Evolutionary conservation across 139 green algal species (phyloP), one percentile per base, ranked within the genome.

Genomic region (Edaphochlamys debaryana): DNA sequence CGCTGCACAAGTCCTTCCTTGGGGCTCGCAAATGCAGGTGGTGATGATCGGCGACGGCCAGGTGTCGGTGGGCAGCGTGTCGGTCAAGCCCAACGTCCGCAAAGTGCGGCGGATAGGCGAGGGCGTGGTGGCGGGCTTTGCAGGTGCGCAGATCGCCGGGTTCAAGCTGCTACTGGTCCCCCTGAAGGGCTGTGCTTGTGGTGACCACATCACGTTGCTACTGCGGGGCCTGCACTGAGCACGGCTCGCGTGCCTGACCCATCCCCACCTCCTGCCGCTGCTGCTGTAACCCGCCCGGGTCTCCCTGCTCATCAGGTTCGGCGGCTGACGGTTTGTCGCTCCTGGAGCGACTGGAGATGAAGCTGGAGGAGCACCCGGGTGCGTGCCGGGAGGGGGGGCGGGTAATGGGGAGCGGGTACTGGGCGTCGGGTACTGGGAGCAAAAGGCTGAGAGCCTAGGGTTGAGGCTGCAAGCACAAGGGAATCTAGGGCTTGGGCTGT

Each of bases 251-350:
- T n/a, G n/a, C n/a, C n/a, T n/a, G n/a, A n/a, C n/a, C n/a, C n/a
- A n/a, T n/a, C n/a, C n/a, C n/a, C n/a, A n/a, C n/a, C n/a, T n/a
- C n/a, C n/a, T n/a, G n/a, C n/a, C n/a, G n/a, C n/a, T n/a, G n/a
- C n/a, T n/a, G n/a, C n/a, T n/a, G n/a, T n/a, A n/a, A n/a, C n/a
- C n/a, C n/a, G n/a, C n/a, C n/a, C n/a, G n/a, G n/a, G n/a, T n/a
- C n/a, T n/a, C n/a, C n/a, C n/a, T n/a, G n/a, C n/a, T n/a, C n/a
- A n/a, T n/a, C 70, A 94, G 95, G 95, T 4, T 92, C 94, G 2
- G 98, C 96, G 0, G 96, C 96, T 0, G 96, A 98, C 80, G 96
- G 95, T 0, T 92, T 98, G 78, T 97, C 96, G 4, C 88, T 98
- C 23, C 95, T 98, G 80, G 96, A 98, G 76, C 82, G 96, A 27